These are phyloP conservation scores for Zopfia rhizophila DNA, from an alignment of 2,329 filamentous ascomycete genomes.

Conservation along the genomic window DNA sequence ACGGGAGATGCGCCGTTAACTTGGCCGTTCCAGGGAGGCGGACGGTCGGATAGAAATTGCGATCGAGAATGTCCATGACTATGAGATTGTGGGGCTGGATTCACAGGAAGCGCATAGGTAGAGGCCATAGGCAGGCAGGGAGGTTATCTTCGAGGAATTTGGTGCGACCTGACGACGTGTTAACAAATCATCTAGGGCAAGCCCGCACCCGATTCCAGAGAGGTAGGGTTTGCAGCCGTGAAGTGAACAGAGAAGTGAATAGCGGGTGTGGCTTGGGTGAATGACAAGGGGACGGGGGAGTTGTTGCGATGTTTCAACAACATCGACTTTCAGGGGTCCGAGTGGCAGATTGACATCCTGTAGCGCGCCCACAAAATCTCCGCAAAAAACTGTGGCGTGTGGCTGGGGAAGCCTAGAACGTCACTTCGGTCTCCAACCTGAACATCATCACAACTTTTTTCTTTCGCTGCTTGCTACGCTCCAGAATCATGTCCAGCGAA, in stretches of 20 bases:
- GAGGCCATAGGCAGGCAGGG: slow-evolving; percentile 53
- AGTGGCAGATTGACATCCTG: slow-evolving; percentile 21
- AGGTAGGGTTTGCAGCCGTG: slow-evolving; percentile 7
- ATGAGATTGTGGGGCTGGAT: slow-evolving; percentile 43
- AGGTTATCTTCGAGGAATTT: slow-evolving; percentile 17
- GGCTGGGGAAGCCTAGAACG: slow-evolving; percentile 27
- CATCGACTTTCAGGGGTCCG: slow-evolving; percentile 33
- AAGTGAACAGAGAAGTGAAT: slow-evolving; percentile 10
- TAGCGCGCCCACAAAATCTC: slow-evolving; percentile 26
- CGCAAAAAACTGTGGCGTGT: slow-evolving; percentile 27
- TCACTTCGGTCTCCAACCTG: slow-evolving; percentile 21
- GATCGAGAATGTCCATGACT: slow-evolving; percentile 53
- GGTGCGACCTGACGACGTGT: slow-evolving; percentile 24
- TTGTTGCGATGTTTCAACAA: slow-evolving; percentile 32
- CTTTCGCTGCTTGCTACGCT: slow-evolving; percentile 1
- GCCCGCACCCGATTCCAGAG: slow-evolving; percentile 15
- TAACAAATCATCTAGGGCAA: slow-evolving; percentile 16
- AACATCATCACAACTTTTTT: slow-evolving; percentile 18
- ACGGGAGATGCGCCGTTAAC: slow-evolving; percentile 34
- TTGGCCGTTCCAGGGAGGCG: slow-evolving; percentile 31
- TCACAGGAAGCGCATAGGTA: slow-evolving; percentile 56
- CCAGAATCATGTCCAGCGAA: slow-evolving; percentile 43
- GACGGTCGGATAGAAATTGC: slow-evolving; percentile 42
- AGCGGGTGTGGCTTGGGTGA: slow-evolving; percentile 19
- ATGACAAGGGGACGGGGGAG: slow-evolving; percentile 16